Percentiles rank a stretch among this genome's conserved stretches.
Conservation (phyloP, 75 land plant genomes). For the Cryptomeria japonica region DNA sequence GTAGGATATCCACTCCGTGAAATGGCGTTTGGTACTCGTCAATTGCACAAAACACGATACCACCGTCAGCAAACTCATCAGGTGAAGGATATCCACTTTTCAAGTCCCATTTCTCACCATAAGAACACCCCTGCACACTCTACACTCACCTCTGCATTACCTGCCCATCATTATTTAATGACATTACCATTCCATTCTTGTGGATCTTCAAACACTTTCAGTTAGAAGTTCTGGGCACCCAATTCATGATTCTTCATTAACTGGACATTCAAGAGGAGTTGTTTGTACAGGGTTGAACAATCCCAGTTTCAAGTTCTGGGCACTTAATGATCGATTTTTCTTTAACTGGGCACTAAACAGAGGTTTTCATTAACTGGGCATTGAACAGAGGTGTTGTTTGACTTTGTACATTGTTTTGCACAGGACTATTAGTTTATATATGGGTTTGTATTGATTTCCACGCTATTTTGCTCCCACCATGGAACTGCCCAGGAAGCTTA, state of each 20-base stretch:
- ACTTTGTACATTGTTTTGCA: background rate
- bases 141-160: background rate
- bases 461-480: background rate
- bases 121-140: background rate
- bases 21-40: too few species aligned
- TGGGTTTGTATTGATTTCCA: background rate
- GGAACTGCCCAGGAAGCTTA: background rate
- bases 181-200: background rate
- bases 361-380: background rate
- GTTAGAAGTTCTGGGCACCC: background rate
- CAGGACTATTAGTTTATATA: background rate
- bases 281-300: too few species aligned
- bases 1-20: too few species aligned
- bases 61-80: background rate
- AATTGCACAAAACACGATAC: background rate
- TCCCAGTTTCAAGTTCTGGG: too few species aligned
- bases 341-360: background rate
- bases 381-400: background rate
- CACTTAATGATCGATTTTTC: too few species aligned
- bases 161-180: background rate
- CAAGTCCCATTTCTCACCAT: background rate
- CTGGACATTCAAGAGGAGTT: background rate
- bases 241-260: background rate
- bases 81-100: background rate
- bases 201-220: background rate